These are phyloP conservation scores for Corchorus capsularis DNA, from an alignment of 345 rosid genomes.

Conservation along the genomic window DNA sequence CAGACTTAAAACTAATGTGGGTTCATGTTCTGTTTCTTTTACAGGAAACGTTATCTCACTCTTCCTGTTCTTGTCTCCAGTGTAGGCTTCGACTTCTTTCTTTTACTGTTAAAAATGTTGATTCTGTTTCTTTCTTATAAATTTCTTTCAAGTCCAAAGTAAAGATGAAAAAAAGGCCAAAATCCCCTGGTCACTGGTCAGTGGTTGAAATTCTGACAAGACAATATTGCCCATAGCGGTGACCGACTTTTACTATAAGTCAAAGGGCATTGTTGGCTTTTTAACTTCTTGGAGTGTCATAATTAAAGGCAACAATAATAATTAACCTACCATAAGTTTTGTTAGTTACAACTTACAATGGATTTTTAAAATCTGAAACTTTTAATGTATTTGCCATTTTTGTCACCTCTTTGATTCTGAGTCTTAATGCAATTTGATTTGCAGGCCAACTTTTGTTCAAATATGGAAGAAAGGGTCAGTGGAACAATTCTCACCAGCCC, in stretches of 20 bases:
- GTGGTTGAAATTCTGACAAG: neutral
- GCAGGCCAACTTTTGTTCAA: conserved; percentile 75
- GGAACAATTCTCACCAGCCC: conserved; percentile 73
- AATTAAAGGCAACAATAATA: neutral
- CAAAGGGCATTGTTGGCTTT: neutral
- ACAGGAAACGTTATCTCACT: conserved; percentile 81
- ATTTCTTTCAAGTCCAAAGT: neutral
- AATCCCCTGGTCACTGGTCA: neutral
- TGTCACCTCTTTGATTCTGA: neutral
- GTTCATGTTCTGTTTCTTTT: conserved; percentile 22
- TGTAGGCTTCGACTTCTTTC: conserved; percentile 45
- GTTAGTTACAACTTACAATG: neutral
- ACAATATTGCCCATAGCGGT: neutral
- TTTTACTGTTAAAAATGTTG: neutral
- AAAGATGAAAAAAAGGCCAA: neutral
- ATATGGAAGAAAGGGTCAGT: conserved; percentile 75
- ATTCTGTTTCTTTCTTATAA: neutral
- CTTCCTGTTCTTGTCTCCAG: conserved; percentile 78
- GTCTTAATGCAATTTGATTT: neutral
- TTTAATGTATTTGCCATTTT: neutral
- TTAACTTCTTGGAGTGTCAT: neutral
- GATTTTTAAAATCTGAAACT: neutral
- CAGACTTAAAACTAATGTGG: neutral
- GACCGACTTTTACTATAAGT: neutral
- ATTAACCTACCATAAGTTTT: conserved; percentile 10